Evolutionary conservation across 2,329 filamentous ascomycete species (phyloP).

Genomic region (Akanthomyces dipterigenus): DNA sequence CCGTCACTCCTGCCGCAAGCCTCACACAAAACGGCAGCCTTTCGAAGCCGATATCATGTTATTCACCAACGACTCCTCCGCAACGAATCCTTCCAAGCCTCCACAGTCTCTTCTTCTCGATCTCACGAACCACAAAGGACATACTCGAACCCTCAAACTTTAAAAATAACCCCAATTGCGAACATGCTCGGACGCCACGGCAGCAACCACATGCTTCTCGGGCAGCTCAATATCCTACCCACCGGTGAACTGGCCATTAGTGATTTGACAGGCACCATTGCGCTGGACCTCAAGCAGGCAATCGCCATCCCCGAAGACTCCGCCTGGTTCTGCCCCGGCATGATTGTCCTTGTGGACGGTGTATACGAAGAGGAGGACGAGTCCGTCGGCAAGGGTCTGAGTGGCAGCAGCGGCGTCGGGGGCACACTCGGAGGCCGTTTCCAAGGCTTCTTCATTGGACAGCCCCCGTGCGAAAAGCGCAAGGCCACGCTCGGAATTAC

Average conservation of each 20-base stretch:
- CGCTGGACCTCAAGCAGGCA: conserved; percentile 74
- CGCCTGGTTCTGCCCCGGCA: conserved; percentile 89
- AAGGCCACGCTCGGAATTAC: conserved; percentile 69
- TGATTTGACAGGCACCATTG: conserved; percentile 83
- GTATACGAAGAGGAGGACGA: conserved; percentile 93
- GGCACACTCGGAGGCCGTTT: conserved; percentile 91
- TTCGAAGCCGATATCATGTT: conserved; percentile 85
- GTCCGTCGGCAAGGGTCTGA: conserved; percentile 60
- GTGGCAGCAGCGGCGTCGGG: conserved; percentile 74
- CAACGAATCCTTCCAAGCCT: conserved; percentile 87
- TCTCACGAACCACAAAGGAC: conserved; percentile 49
- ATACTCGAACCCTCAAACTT: conserved; percentile 58
- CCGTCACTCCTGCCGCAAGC: conserved; percentile 69
- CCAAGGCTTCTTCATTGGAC: conserved; percentile 81
- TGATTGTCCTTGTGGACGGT: conserved; percentile 92
- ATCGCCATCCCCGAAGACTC: conserved; percentile 77
- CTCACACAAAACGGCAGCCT: conserved; percentile 75
- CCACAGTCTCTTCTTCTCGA: conserved; percentile 59
- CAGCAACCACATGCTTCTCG: conserved; percentile 77
- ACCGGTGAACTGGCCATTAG: conserved; percentile 76
- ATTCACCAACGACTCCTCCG: conserved; percentile 87
- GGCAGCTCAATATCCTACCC: conserved; percentile 72
- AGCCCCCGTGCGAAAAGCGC: conserved; percentile 83
- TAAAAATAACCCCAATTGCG: conserved; percentile 83
- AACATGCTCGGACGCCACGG: conserved; percentile 73